Percentiles rank a stretch among this genome's conserved stretches.
Conservation (phyloP, 768 basidiomycete genomes). For the Boletus insuetus region DNA sequence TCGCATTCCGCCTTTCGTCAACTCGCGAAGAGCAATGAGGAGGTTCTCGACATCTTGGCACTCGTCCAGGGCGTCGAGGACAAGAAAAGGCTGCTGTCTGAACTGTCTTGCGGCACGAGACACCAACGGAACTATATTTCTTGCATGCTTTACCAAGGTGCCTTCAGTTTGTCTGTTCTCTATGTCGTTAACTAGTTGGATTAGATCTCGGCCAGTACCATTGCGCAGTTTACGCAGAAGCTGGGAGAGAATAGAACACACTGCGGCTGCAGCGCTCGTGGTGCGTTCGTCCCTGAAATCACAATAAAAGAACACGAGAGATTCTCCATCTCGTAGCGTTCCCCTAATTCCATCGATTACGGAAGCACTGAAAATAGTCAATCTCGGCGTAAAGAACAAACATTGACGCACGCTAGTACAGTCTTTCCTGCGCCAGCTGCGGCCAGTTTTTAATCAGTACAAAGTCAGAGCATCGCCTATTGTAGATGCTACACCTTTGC, state of each 20-base stretch:
- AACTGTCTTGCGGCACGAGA: not conserved
- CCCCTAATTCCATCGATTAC: not conserved
- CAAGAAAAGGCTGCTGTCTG: not conserved
- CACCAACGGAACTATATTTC: not conserved
- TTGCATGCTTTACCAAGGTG: no score
- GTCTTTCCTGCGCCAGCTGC: constrained; percentile 20
- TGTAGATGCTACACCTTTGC: not conserved
- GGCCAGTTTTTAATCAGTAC: not conserved
- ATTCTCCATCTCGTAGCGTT: not conserved
- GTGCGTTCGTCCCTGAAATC: constrained; percentile 8
- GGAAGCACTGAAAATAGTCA: not conserved
- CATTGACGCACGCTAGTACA: constrained; percentile 7
- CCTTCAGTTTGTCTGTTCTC: not conserved
- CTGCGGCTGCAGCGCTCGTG: not conserved
- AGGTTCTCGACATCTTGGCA: not conserved
- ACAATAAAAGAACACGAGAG: constrained; percentile 17
- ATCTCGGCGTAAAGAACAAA: not conserved
- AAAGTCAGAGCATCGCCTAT: not conserved
- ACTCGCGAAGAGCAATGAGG: not conserved
- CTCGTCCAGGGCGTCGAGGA: constrained; percentile 22
- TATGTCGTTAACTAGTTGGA: not conserved
- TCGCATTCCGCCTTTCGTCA: not conserved
- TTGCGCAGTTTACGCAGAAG: constrained; percentile 1
- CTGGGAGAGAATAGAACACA: constrained; percentile 18
- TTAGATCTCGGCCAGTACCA: not conserved